A percentile compares a stretch with the other conserved stretches of the same genome.
These are phyloP conservation scores for Stephania cephalantha DNA, from an alignment of 164 flowering plant genomes.

Conservation along the genomic window DNA sequence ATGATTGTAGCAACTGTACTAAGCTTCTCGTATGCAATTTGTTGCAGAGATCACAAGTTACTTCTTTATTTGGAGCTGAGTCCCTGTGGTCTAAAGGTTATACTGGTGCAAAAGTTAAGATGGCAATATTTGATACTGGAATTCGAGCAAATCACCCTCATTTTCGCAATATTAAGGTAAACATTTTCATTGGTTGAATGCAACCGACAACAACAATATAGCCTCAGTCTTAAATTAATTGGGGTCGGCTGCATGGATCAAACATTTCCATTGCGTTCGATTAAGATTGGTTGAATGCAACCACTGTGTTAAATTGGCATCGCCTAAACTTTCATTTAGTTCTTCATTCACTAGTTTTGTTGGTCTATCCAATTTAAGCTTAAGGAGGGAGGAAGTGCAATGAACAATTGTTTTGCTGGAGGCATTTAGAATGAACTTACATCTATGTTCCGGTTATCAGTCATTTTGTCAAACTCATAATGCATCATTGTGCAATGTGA, in stretches of 20 bases:
- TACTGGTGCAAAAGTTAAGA: conserved; percentile 87
- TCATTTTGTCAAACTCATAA: neutral
- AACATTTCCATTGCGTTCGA: too few species aligned
- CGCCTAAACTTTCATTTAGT: neutral
- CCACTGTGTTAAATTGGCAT: neutral
- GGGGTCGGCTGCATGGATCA: too few species aligned
- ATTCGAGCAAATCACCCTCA: conserved; percentile 93
- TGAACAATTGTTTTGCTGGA: neutral
- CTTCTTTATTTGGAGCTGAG: conserved; percentile 93
- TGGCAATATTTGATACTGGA: conserved; percentile 99
- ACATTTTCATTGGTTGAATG: neutral
- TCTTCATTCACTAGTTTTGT: neutral
- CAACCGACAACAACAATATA: neutral
- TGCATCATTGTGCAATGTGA: conserved; percentile 1
- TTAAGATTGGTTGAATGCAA: neutral
- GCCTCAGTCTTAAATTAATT: too few species aligned
- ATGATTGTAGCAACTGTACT: neutral
- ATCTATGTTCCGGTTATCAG: neutral
- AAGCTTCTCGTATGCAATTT: too few species aligned
- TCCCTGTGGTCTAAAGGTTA: conserved; percentile 81
- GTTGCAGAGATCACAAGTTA: conserved; percentile 86
- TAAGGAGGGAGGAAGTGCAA: neutral
- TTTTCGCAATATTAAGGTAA: conserved; percentile 93
- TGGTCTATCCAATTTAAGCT: neutral
- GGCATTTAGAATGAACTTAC: neutral